Percentiles rank a stretch among this genome's conserved stretches.
Evolutionary conservation across 2,329 filamentous ascomycete species (phyloP).

Genomic region (Chrysoporthe puriensis): DNA sequence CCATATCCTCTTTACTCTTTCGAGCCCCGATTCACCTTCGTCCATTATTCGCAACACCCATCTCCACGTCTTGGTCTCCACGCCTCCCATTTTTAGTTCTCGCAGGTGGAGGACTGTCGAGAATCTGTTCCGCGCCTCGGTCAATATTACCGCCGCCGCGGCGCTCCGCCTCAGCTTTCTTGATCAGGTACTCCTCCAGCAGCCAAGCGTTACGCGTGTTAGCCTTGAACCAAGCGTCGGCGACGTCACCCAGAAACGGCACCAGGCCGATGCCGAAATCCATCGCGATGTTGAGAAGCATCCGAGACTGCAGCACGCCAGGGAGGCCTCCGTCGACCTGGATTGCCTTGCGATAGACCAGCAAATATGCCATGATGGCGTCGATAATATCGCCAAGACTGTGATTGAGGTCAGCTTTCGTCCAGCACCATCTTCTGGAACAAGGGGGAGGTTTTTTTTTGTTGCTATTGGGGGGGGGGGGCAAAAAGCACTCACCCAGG

Average conservation of each 20-base stretch:
- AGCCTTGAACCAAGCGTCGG: slow-evolving; percentile 72
- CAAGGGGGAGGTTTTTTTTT: neutral
- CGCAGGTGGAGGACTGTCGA: neutral
- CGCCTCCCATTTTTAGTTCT: neutral
- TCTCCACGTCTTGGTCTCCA: slow-evolving; percentile 26
- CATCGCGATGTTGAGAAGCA: slow-evolving; percentile 79
- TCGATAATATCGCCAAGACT: slow-evolving; percentile 79
- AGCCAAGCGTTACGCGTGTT: slow-evolving; percentile 77
- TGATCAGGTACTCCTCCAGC: slow-evolving; percentile 68
- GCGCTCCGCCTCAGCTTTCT: slow-evolving; percentile 63
- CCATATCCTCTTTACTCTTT: neutral
- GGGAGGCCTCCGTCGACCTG: slow-evolving; percentile 79
- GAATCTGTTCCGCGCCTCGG: neutral
- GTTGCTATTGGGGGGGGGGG: neutral
- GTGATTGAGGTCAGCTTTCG: slow-evolving; percentile 31
- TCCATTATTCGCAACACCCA: slow-evolving; percentile 14
- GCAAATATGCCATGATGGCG: slow-evolving; percentile 70
- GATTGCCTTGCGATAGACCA: slow-evolving; percentile 70
- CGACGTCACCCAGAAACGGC: slow-evolving; percentile 76
- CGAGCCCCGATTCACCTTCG: neutral
- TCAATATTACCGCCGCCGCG: slow-evolving; percentile 23
- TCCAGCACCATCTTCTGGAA: slow-evolving; percentile 27
- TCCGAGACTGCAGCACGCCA: slow-evolving; percentile 60
- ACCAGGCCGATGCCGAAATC: slow-evolving; percentile 77
- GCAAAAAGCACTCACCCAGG: slow-evolving; percentile 68